Base-by-base conservation (phyloP, 1,284 basidiomycete genomes). In the Sporisorium graminicola region DNA sequence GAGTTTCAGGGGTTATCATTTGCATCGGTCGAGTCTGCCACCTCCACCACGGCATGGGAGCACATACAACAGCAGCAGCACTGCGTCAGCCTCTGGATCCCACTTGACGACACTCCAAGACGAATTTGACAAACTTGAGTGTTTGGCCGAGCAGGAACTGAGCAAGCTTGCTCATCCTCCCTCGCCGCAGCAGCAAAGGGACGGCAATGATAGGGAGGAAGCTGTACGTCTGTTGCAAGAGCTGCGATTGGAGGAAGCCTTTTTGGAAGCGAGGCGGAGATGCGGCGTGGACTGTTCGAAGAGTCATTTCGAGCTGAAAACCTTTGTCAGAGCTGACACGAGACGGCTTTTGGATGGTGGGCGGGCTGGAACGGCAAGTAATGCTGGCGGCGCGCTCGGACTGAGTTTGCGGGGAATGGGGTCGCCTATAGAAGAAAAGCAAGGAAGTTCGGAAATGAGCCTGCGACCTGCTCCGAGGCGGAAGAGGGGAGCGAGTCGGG, bases 121-220 rank as follows among this genome's bases (percentile, higher is more conserved):
- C 44, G 72, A 69, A 27, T 74, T 74, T 46, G 72, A 74, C 55
- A 74, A 74, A 50, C 33, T 74, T 14, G 72, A 74, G 24, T 70
- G 72, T 47, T 52, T 63, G 43, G 52, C 61, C 24, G 66, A 74
- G 43, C 44, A 40, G 7, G 57, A 67, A 40, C 42, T 68, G 65
- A 22, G 62, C 22, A 22, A 50, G 22, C 22, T 62, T 14, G 24
- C 29, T 8, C 3, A 3, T 22, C 20, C 35, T 18, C 37, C 1
- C 5, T 14, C 37, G 26, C 18, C 24, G n/a, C 37, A 24, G 29
- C 5, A 31, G 10, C 29, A 31, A 10, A 5, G 10, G 5, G 10
- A 31, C 4, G 35, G 35, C 35, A 53, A 44, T 13, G 35, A 35
- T 10, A 33, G 31, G 18, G 37, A 4, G 20, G 24, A 27, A 4